Conservation (phyloP, 2,329 filamentous ascomycete genomes). For the Pseudogymnoascus sp. region DNA sequence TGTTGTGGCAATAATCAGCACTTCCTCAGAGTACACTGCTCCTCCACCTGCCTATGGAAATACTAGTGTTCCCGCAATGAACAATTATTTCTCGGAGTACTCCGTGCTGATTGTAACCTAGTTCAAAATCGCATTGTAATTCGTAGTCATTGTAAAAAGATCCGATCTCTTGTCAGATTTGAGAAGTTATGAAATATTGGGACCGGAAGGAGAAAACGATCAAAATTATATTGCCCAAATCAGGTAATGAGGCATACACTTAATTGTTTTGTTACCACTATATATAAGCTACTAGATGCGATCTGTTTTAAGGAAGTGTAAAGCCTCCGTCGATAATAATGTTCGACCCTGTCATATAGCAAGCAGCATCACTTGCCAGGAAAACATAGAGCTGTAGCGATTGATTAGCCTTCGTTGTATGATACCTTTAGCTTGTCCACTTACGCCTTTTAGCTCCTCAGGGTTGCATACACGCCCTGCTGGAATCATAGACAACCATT, state of each 20-base stretch:
- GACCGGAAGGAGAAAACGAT: neutral
- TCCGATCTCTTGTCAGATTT: neutral
- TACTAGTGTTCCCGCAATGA: neutral
- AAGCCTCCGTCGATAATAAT: slow-evolving; percentile 25
- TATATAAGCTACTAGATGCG: neutral
- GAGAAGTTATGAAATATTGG: neutral
- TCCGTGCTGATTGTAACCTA: neutral
- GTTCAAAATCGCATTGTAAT: neutral
- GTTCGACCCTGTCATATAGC: slow-evolving; percentile 43
- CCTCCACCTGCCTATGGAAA: neutral
- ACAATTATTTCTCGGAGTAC: neutral
- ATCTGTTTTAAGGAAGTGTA: slow-evolving; percentile 18
- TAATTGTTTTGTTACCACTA: neutral
- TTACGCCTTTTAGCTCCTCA: slow-evolving; percentile 31
- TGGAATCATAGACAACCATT: slow-evolving; percentile 17
- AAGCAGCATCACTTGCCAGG: slow-evolving; percentile 52
- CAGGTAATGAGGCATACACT: neutral
- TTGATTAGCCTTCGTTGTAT: neutral
- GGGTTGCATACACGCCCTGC: slow-evolving; percentile 13
- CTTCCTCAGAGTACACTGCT: neutral
- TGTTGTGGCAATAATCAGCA: neutral
- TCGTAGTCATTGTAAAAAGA: neutral
- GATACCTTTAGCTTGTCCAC: neutral
- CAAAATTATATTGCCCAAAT: neutral
- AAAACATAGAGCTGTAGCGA: slow-evolving; percentile 36